Evolutionary conservation across 2,329 filamentous ascomycete species (phyloP), one percentile per base, ranked within the genome.

Genomic region (Fusarium sp.): DNA sequence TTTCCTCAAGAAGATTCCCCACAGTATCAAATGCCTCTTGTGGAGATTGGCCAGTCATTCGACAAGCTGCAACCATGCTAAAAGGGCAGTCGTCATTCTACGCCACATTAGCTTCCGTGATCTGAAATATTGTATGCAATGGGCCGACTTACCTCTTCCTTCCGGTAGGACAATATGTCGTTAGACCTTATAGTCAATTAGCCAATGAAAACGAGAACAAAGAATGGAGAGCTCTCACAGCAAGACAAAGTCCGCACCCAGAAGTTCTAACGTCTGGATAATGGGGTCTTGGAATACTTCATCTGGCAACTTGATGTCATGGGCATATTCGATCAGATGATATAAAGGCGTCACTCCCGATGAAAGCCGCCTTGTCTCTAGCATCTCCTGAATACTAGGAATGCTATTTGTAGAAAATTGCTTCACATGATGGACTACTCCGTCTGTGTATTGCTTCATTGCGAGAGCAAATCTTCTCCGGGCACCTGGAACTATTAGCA

Each of bases 391-490:
- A 1, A 68, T 33, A 18, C 65, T 62, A 0, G 65, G 65, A 9
- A 68, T 36, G 0, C 42, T 68, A 2, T 49, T 68, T 1, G 47
- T 36, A 18, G 65, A 67, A 2, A 68, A 68, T 4, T 68, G 38
- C 6, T 68, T 62, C 1, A 68, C 65, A 10, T 68, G 65, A 29
- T 68, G 63, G 4, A 68, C 65, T 3, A 68, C 65, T 2, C 65
- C 65, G 4, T 68, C 65, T 13, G 65, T 62, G 27, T 68, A 68
- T 7, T 68, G 46, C 25, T 49, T 54, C 65, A 68, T 68, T 4
- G 65, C 17, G 0, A 62, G 38, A 27, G 65, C 63, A 13, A 68
- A 68, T 36, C 65, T 55, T 5, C 11, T 54, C 4, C 36, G 31
- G 2, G 38, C 27, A 20, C 62, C 64, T 66, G 17, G 7, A 1